Conservation (phyloP, 345 rosid genomes). For the Durio zibethinus region DNA sequence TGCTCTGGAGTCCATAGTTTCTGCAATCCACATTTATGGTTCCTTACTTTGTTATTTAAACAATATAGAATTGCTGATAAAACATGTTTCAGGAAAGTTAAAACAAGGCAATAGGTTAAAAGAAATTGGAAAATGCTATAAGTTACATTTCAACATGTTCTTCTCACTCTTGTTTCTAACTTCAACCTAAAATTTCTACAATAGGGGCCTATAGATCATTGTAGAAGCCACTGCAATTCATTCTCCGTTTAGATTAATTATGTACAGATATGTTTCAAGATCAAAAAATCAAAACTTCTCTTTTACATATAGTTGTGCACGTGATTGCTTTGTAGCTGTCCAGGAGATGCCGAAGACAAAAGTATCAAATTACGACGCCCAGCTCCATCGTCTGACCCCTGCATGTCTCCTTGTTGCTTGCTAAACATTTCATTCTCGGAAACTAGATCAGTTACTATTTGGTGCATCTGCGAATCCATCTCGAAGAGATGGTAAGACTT, state of each 20-base stretch:
- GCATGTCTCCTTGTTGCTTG: neutral
- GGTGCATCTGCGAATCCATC: slow-evolving; percentile 24
- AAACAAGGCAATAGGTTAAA: neutral
- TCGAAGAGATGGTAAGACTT: slow-evolving; percentile 20
- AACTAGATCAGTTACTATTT: neutral
- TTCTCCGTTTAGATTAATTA: neutral
- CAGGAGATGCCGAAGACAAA: slow-evolving; percentile 12
- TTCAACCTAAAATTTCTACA: neutral
- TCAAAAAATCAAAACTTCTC: neutral
- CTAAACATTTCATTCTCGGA: neutral
- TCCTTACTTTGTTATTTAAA: neutral
- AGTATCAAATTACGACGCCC: neutral
- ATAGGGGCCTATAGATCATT: neutral
- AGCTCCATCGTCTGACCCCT: neutral
- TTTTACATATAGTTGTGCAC: neutral
- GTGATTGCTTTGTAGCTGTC: neutral
- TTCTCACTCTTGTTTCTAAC: neutral
- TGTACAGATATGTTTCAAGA: neutral
- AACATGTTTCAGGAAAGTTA: neutral
- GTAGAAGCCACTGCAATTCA: neutral
- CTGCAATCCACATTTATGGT: no score
- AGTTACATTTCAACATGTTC: neutral
- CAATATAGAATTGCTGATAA: neutral
- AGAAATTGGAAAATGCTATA: neutral
- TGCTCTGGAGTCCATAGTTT: neutral